A percentile compares a stretch with the other conserved stretches of the same genome.
phyloP scores from a whole-genome alignment of 2,329 filamentous ascomycete genomes.

The Beauveria scarabaeidicola region DNA sequence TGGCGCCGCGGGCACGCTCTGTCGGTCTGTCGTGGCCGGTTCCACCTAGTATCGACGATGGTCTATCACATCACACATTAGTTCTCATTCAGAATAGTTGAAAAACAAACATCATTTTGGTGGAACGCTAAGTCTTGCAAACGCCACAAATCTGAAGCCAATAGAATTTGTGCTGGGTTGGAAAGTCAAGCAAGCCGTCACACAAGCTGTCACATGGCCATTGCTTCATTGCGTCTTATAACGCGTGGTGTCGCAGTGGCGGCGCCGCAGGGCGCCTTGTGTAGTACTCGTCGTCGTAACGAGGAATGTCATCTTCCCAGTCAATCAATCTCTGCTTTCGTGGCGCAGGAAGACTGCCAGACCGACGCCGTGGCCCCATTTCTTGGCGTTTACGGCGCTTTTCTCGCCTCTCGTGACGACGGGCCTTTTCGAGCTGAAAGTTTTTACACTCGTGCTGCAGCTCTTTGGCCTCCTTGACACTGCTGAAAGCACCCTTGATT shows the following conservation, averaged over 20 bases:
- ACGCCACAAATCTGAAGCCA: conserved; percentile 2
- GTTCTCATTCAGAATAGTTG: conserved; percentile 1
- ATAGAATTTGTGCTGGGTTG: background rate
- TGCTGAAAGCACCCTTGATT: conserved; percentile 47
- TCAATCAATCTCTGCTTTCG: conserved; percentile 28
- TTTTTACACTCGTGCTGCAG: conserved; percentile 38
- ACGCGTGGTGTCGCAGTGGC: background rate
- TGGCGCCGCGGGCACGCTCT: background rate
- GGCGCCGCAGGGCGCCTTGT: conserved; percentile 2
- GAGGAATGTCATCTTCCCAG: conserved; percentile 34
- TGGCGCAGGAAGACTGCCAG: conserved; percentile 36
- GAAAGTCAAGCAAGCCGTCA: background rate
- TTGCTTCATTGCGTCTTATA: background rate
- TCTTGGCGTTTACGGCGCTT: conserved; percentile 16
- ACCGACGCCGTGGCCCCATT: conserved; percentile 30
- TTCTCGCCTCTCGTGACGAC: conserved; percentile 40
- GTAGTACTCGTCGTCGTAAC: conserved; percentile 39
- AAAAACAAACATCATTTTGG: conserved; percentile 1
- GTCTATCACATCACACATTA: conserved; percentile 16
- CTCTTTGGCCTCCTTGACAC: conserved; percentile 48
- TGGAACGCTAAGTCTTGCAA: conserved; percentile 3
- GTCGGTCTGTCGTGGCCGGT: conserved; percentile 1
- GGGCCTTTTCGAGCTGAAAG: conserved; percentile 40
- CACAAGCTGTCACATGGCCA: background rate
- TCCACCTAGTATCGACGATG: conserved; percentile 16